Evolutionary conservation across 2,329 filamentous ascomycete species (phyloP), one percentile per base, ranked within the genome.

Genomic region (Aspergillus fijiensis): DNA sequence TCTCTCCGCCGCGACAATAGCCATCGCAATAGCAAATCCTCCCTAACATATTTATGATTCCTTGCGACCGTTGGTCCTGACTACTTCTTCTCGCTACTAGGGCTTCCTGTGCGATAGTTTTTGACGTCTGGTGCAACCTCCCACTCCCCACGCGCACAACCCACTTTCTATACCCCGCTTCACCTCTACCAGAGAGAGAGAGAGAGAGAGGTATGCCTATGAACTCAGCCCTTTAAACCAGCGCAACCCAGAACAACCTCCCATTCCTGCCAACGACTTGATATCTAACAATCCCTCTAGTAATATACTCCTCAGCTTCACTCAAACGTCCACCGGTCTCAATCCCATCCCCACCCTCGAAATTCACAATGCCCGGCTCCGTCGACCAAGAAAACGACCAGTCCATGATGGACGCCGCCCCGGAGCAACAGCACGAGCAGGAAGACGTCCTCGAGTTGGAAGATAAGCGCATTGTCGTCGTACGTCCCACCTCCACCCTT

Each of bases 391-490:
- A 78, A 53, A 67, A 76, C 25, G 74, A 76, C 61, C 76, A 78
- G 66, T 73, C 75, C 62, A 80, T 79, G 77, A 61, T 72, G 49
- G 76, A 79, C 60, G 73, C 69, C 33, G 72, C 68, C 33, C 67
- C 70, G 25, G 61, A 66, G 31, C 64, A 70, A 11, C 64, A 71
- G 21, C 64, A 80, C 47, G 77, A 82, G 10, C 75, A 80, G 58
- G 80, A 83, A 53, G 74, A 77, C 12, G 58, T 63, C 5, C 49
- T 72, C 33, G 70, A 72, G 49, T 57, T 74, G 47, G 73, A 74
- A 10, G 74, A 77, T 54, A 85, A 87, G 75, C 80, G 86, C 66
- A 86, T 90, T 50, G 81, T 83, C 65, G 85, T 90, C 72, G 87
- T 90, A 69, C 80, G 71, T 68, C 29, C 47, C 33, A 35, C 33